Percentiles rank a stretch among this genome's conserved stretches.
phyloP scores from a whole-genome alignment of 257 asterid genomes.

The Solanum raphanifolium region DNA sequence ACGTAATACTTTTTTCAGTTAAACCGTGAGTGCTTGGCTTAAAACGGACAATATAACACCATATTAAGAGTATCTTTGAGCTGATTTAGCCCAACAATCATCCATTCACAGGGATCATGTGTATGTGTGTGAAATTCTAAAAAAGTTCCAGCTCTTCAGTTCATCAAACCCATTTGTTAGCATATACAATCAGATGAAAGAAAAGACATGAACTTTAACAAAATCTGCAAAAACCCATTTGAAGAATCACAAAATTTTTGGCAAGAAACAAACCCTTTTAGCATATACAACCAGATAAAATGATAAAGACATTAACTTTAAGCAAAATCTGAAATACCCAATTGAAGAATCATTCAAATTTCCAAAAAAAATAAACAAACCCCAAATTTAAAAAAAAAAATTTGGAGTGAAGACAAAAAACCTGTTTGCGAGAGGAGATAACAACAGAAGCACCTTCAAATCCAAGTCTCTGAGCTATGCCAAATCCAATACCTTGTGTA shows the following conservation, averaged over 20 bases:
- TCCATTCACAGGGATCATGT: not conserved
- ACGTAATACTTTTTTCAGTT: not conserved
- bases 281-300: not conserved
- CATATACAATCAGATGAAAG: not conserved
- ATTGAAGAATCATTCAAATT: not conserved
- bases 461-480: constrained; percentile 81
- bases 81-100: not conserved
- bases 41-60: not conserved
- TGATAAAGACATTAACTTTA: not conserved
- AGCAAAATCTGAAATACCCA: not conserved
- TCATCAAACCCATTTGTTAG: not conserved
- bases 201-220: not conserved
- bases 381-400: too few species aligned
- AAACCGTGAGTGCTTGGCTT: not conserved
- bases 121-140: not conserved
- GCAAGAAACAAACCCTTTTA: not conserved
- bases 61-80: not conserved
- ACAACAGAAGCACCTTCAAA: constrained; percentile 92
- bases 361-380: not conserved
- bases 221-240: not conserved
- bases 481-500: constrained; percentile 92
- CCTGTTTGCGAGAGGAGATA: constrained; percentile 89
- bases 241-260: not conserved
- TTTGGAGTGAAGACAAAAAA: not conserved
- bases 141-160: not conserved